These are phyloP conservation scores for Microdochium paspali DNA, from an alignment of 2,329 filamentous ascomycete species.

Conservation along the genomic window DNA sequence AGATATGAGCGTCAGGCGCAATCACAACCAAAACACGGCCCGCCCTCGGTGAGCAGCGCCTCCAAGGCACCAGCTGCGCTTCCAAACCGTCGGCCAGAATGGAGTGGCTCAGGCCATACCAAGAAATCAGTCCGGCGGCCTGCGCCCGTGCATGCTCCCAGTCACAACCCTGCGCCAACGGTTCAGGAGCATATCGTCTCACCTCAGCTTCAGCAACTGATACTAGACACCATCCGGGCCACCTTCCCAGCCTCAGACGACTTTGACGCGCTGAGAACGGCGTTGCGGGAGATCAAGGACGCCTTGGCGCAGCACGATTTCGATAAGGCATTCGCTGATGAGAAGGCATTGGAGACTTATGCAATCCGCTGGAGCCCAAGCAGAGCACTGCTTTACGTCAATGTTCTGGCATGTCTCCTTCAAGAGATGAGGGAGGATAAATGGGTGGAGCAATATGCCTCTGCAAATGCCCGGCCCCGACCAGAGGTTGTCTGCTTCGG, in stretches of 20 bases:
- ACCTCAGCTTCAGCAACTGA: constrained; percentile 7
- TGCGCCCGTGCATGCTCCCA: neutral
- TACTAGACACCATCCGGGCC: constrained; percentile 7
- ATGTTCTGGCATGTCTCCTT: constrained; percentile 8
- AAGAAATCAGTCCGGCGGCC: constrained; percentile 2
- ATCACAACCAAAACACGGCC: constrained; percentile 9
- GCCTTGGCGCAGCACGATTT: constrained; percentile 6
- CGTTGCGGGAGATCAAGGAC: constrained; percentile 7
- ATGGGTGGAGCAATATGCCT: constrained; percentile 5
- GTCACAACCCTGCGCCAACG: constrained; percentile 3
- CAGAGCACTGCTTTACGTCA: constrained; percentile 7
- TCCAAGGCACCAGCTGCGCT: constrained; percentile 7
- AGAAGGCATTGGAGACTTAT: constrained; percentile 9
- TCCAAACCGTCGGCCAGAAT: constrained; percentile 6
- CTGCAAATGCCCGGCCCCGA: constrained; percentile 1
- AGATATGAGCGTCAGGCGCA: constrained; percentile 8
- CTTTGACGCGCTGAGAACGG: constrained; percentile 7
- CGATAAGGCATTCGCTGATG: constrained; percentile 6
- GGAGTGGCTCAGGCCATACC: constrained; percentile 6
- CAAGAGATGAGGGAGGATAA: constrained; percentile 4
- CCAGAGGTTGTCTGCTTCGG: constrained; percentile 8
- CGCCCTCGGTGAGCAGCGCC: constrained; percentile 6
- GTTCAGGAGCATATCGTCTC: constrained; percentile 6
- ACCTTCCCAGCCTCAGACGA: constrained; percentile 9
- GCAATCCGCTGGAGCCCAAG: constrained; percentile 11